Percentiles rank a stretch among this genome's conserved stretches.
These are phyloP conservation scores for Eucalyptus cloeziana DNA, from an alignment of 345 rosid genomes.

Conservation along the genomic window DNA sequence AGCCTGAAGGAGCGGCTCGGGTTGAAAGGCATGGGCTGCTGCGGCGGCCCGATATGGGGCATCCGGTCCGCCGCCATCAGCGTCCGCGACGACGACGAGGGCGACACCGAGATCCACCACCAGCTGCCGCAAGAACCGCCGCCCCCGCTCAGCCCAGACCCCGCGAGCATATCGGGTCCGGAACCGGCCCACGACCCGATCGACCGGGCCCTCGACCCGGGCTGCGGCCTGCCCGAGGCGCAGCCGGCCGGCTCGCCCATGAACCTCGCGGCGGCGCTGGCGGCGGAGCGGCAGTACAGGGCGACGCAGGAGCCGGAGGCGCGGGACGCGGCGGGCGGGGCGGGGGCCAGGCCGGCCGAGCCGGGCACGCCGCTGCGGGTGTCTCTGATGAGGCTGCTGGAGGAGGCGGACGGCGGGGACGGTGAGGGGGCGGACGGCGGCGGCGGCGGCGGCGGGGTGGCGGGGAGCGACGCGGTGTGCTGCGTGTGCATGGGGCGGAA, in stretches of 20 bases:
- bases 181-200: neutral
- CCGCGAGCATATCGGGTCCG: neutral
- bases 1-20: constrained; percentile 55
- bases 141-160: neutral
- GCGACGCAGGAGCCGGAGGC: constrained; percentile 9
- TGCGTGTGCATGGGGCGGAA: constrained; percentile 25
- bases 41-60: constrained; percentile 58
- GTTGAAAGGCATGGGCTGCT: constrained; percentile 52
- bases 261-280: constrained; percentile 89
- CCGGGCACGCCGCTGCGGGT: constrained; percentile 46
- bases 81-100: constrained; percentile 23
- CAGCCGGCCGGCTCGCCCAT: constrained; percentile 21
- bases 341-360: neutral
- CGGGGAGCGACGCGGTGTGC: constrained; percentile 4
- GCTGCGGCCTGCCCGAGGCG: neutral
- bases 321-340: neutral
- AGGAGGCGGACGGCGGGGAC: constrained; percentile 28
- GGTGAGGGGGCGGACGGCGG: neutral
- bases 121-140: neutral
- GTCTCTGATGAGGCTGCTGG: constrained; percentile 76
- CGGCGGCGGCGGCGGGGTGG: neutral
- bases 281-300: constrained; percentile 62
- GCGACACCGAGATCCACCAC: neutral
- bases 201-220: neutral
- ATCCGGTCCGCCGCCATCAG: constrained; percentile 24